Evolutionary conservation across 768 basidiomycete species (phyloP), one percentile per base, ranked within the genome.

Genomic region (Leccinum truebloodii): DNA sequence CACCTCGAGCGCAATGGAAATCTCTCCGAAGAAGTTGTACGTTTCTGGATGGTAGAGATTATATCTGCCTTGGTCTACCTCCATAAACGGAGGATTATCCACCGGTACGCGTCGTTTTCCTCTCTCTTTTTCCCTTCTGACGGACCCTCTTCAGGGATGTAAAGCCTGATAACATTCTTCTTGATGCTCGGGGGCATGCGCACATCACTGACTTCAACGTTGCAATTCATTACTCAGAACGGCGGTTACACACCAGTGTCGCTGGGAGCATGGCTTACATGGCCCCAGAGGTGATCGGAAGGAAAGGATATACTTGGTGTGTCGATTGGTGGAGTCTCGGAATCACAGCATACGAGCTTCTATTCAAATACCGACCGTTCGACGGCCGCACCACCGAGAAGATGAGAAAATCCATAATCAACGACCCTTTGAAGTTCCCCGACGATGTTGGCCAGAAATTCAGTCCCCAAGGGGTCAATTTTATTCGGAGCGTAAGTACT

Each of bases 211-310:
- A 99, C 77, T 97, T 99, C 79, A 99, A 99, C 70, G 95, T 99
- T 65, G 97, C 96, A 24, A 96, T 98, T 8, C 96, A 98, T 74
- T 98, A 94, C 73, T 96, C 95, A 12, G 91, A 93, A 61, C 83
- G 89, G 55, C 84, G 95, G 37, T 69, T 90, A 62, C 89, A 98
- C 74, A 94, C 92, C 0, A 94, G 92, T 61, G 91, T 99, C 16
- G 96, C 97, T 7, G 97, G 97, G 4, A 95, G 92, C 69, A 95
- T 99, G 94, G 96, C 97, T 0, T 99, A 99, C 77, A 99, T 99
- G 97, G 95, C 95, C 10, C 95, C 96, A 0, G 94, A 99, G 74
- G 90, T 99, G n/a, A 81, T 98, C 49, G 86, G 84, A 55, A 88
- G 91, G 69, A 89, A 87, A 69, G 97, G 97, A 16, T 99, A 99